phyloP scores from a whole-genome alignment of 169 alveolate genomes.

The Besnoitia besnoiti region DNA sequence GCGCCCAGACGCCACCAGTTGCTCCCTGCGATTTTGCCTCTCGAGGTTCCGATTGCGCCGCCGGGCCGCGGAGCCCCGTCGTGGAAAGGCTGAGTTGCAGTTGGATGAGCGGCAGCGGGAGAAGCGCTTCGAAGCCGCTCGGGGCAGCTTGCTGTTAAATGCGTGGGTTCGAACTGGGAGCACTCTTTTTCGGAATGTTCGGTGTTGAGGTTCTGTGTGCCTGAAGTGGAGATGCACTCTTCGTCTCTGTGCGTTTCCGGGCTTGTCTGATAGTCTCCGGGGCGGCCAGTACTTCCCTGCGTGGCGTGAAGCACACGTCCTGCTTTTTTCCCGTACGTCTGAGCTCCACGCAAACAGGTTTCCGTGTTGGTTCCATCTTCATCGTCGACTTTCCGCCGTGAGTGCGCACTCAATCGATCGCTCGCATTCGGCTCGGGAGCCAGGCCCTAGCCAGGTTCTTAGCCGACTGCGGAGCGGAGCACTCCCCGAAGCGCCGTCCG shows the following conservation, averaged over 20 bases:
- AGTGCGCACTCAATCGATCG: too few species aligned
- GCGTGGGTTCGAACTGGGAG: background rate
- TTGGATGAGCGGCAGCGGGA: background rate
- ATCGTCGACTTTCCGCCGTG: too few species aligned
- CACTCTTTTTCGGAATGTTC: background rate
- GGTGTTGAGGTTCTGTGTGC: background rate
- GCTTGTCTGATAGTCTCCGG: background rate
- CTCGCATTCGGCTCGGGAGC: too few species aligned
- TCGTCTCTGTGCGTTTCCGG: background rate
- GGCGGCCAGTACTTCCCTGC: background rate
- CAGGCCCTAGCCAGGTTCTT: too few species aligned
- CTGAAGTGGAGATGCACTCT: background rate
- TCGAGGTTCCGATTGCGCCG: background rate
- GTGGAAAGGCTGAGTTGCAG: background rate
- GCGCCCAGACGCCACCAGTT: too few species aligned
- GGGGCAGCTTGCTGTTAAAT: background rate
- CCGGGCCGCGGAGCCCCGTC: background rate
- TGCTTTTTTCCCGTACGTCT: background rate
- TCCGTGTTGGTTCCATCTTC: too few species aligned
- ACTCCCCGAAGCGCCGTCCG: too few species aligned
- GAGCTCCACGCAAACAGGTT: background rate
- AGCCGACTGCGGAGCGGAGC: too few species aligned
- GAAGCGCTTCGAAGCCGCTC: background rate
- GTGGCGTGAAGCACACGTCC: background rate
- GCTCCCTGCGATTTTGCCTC: background rate